Base-by-base conservation (phyloP, 2,329 filamentous ascomycete species). In the Aspergillus ochraceoroseus region DNA sequence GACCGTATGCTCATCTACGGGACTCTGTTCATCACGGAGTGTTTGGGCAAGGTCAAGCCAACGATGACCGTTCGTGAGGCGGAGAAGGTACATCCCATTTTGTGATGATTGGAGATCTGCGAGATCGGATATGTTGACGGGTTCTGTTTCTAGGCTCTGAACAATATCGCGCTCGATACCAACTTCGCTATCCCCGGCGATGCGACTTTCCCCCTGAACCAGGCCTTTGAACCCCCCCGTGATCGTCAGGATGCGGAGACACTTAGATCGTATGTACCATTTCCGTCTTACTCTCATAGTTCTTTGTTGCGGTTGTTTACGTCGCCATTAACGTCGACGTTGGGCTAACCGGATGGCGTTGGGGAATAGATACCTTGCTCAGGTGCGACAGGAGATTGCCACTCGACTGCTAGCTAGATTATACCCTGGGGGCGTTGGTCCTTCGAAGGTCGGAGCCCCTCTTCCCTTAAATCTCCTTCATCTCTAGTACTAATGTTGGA, bases 121-220 rank as follows among this genome's bases (percentile, higher is more conserved):
- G n/a, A n/a, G n/a, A n/a, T n/a, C n/a, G n/a, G n/a, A n/a, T n/a
- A 28, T 29, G 12, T 28, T 40, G 30, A 54, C 29, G 47, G 73
- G 44, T 71, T 76, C 49, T 74, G 75, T 32, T 72, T 70, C 44
- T 79, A 92, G 78, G 85, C 89, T 54, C 81, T 95, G 51, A 84
- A 83, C 70, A 95, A 94, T 67, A 74, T 85, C 43, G 87, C 90
- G n/a, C 76, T 96, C 33, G 92, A 96, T 62, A 82, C n/a, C n/a
- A n/a, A 95, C 69, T 98, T 98, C 71, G 82, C 88, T 32, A 84
- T 98, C 51, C 92, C 92, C 0, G 92, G 92, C 19, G 92, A 96
- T 66, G 87, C 89, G 33, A 84, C 77, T 1, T 96, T 94, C 68
- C 92, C 92, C 1, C 70, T 96, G 42, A 96, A 96, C 68, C 90